Evolutionary conservation across 257 asterid genomes (phyloP), one percentile per base, ranked within the genome.

Genomic region (Solanum neorickii): DNA sequence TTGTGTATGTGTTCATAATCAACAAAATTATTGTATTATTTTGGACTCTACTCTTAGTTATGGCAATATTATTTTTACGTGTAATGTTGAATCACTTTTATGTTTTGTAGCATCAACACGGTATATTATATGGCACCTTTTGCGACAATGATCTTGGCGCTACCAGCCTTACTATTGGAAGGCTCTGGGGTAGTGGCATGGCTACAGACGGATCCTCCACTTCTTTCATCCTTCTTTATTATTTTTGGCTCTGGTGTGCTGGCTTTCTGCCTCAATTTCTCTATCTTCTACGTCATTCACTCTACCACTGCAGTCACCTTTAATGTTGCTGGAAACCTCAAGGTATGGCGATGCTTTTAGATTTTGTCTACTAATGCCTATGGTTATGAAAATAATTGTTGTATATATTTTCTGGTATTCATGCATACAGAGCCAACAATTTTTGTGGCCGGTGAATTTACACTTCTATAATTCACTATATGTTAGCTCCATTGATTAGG

Each of bases 261-360:
- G 86, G 99, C 99, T 60, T 97, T 97, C 84, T 97, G 97, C 89
- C 96, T 97, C 83, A 97, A 96, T 90, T 97, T 97, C 91, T 97
- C 98, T 7, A 96, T 96, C 92, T 96, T 96, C 88, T 96, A 96
- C 41, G 99, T 96, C 86, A 96, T 96, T 86, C 99, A 96, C 92
- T 96, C 99, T 74, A 97, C 99, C 35, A 95, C 98, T 42, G 99
- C 99, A 13, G 99, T 97, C 83, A 97, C 99, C 84, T 97, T 97
- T 93, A 97, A 97, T 83, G 99, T 97, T 68, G 99, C 99, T 10
- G 99, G 99, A 89, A 97, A 97, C 87, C 97, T 97, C 21, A 97
- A 97, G 99, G 99, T 97, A 82, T 6, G 27, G 85, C 0, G 13
- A 49, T 47, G 46, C 85, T 49, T 65, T 49, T 82, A 29, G 25